These are phyloP conservation scores for Neurospora pannonica DNA, from an alignment of 495 filamentous ascomycete species.

Conservation along the genomic window DNA sequence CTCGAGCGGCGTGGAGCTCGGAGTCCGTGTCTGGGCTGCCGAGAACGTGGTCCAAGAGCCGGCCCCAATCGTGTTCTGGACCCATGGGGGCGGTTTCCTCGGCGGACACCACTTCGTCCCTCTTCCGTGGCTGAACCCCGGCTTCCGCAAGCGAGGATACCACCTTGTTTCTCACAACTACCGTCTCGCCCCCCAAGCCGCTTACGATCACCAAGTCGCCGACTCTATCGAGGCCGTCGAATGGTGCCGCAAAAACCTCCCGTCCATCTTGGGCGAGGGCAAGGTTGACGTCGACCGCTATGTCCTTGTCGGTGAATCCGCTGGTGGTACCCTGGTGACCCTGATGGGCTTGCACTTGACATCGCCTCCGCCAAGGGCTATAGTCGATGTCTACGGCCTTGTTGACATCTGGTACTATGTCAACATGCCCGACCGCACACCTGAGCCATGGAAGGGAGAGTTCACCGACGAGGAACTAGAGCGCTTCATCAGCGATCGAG, in stretches of 20 bases:
- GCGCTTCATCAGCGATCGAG: constrained; percentile 10
- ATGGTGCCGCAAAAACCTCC: constrained; percentile 16
- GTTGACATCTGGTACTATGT: constrained; percentile 12
- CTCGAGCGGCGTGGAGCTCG: constrained; percentile 6
- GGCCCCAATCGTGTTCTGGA: constrained; percentile 18
- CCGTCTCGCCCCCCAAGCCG: constrained; percentile 19
- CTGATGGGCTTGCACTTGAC: constrained; percentile 11
- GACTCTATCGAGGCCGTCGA: constrained; percentile 16
- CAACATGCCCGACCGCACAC: not conserved
- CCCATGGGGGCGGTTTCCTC: constrained; percentile 22
- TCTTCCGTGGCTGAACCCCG: constrained; percentile 14
- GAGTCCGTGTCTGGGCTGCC: constrained; percentile 17
- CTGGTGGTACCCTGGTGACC: constrained; percentile 17
- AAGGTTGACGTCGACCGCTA: constrained; percentile 20
- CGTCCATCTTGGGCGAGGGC: constrained; percentile 9
- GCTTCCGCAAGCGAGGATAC: constrained; percentile 15
- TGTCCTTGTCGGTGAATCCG: constrained; percentile 19
- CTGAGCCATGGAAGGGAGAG: constrained; percentile 11
- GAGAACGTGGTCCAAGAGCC: constrained; percentile 3
- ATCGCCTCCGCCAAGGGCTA: constrained; percentile 7
- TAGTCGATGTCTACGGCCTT: constrained; percentile 18
- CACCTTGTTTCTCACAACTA: constrained; percentile 25
- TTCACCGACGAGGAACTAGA: constrained; percentile 12
- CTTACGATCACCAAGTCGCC: constrained; percentile 14
- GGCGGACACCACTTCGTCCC: constrained; percentile 16